Evolutionary conservation across 352 stramenopile species (phyloP).

Genomic region (Globisporangium splendens): DNA sequence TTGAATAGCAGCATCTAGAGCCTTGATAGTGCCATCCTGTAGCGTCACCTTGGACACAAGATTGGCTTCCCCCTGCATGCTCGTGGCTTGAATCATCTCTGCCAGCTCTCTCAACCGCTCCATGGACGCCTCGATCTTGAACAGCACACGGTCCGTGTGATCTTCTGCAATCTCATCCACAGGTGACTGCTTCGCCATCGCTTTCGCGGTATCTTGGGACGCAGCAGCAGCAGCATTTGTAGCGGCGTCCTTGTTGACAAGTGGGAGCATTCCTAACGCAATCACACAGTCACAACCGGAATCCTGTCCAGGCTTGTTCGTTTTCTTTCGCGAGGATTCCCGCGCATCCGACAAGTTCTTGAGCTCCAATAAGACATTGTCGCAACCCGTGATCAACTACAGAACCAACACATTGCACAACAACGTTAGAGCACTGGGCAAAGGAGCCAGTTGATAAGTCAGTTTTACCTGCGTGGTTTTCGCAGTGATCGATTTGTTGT

Average conservation of each 20-base stretch:
- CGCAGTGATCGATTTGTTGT: slow-evolving; percentile 82
- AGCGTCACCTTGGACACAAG: slow-evolving; percentile 74
- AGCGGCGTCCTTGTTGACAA: slow-evolving; percentile 20
- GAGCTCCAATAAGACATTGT: slow-evolving; percentile 68
- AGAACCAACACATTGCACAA: neutral
- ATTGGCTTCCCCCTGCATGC: slow-evolving; percentile 81
- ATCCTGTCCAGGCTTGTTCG: slow-evolving; percentile 19
- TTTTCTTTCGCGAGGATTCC: slow-evolving; percentile 42
- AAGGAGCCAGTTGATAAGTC: neutral
- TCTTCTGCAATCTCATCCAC: slow-evolving; percentile 72
- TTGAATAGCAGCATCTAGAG: slow-evolving; percentile 55
- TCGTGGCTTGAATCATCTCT: slow-evolving; percentile 80
- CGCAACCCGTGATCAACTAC: slow-evolving; percentile 68
- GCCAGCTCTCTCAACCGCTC: slow-evolving; percentile 66
- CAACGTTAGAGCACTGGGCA: neutral
- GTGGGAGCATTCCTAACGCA: slow-evolving; percentile 59
- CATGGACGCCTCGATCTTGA: slow-evolving; percentile 73
- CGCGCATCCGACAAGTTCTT: slow-evolving; percentile 65
- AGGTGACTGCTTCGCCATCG: neutral
- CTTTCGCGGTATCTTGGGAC: slow-evolving; percentile 3
- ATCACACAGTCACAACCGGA: slow-evolving; percentile 53
- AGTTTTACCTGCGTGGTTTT: slow-evolving; percentile 61
- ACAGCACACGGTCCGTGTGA: slow-evolving; percentile 71
- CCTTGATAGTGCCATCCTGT: slow-evolving; percentile 49
- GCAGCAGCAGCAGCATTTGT: slow-evolving; percentile 10